Percentiles rank a stretch among this genome's conserved stretches.
These are phyloP conservation scores for Pseudonitzschia multistriata DNA, from an alignment of 108 stramenopile species.

Conservation along the genomic window DNA sequence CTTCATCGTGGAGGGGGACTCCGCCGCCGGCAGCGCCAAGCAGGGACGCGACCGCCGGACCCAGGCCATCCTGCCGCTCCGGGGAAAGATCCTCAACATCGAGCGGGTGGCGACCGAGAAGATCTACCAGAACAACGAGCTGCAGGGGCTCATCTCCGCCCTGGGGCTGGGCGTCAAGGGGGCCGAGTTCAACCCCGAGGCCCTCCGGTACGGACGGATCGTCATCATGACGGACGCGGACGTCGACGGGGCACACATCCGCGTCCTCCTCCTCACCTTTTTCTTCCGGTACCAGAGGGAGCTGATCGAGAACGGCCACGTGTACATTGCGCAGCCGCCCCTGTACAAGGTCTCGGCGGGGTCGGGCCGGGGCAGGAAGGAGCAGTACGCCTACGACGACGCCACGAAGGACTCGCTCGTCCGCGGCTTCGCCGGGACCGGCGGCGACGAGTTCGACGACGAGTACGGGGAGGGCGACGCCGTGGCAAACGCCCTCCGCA, in stretches of 20 bases:
- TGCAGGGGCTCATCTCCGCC: conserved; percentile 91
- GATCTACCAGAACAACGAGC: conserved; percentile 91
- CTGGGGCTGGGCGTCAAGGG: conserved; percentile 90
- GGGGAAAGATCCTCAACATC: conserved; percentile 96
- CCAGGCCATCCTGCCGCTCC: conserved; percentile 92
- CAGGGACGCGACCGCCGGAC: conserved; percentile 92
- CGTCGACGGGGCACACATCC: conserved; percentile 96
- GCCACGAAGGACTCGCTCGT: conserved; percentile 54
- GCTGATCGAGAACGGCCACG: conserved; percentile 85
- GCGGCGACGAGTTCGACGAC: conserved; percentile 5
- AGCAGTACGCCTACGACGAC: conserved; percentile 71
- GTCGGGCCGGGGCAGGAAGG: conserved; percentile 49
- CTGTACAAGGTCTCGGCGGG: conserved; percentile 90
- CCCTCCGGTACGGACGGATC: conserved; percentile 81
- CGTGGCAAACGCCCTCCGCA: conserved; percentile 31
- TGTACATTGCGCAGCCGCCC: conserved; percentile 94
- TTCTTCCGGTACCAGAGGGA: conserved; percentile 93
- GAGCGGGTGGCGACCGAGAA: conserved; percentile 88
- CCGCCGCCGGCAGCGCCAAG: conserved; percentile 94
- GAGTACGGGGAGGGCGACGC: not conserved
- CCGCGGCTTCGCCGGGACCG: conserved; percentile 35
- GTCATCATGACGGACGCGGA: conserved; percentile 98
- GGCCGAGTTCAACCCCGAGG: conserved; percentile 67
- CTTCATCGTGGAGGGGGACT: conserved; percentile 95
- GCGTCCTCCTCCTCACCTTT: conserved; percentile 92